Percentiles rank a stretch among this genome's conserved stretches.
phyloP scores from a whole-genome alignment of 2,329 filamentous ascomycete species.

The Neopestalotiopsis sp. region DNA sequence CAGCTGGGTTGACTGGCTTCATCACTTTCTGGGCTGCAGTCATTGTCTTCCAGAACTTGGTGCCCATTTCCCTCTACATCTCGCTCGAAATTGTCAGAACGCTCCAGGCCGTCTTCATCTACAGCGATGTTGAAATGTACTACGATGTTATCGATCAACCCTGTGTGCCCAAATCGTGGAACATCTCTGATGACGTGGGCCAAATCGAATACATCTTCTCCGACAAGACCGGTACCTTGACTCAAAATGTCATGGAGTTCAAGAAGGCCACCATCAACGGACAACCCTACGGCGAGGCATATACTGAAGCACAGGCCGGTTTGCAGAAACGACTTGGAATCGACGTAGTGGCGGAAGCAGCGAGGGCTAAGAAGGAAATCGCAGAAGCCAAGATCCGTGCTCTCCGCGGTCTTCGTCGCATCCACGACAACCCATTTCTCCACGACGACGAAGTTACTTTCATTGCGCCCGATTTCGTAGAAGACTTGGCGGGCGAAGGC shows the following conservation, averaged over 20 bases:
- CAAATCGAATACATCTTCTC: slow-evolving; percentile 99
- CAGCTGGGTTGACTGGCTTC: slow-evolving; percentile 80
- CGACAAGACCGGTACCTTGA: slow-evolving; percentile 89
- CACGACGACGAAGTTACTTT: slow-evolving; percentile 91
- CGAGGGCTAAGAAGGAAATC: slow-evolving; percentile 76
- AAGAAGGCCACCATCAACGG: slow-evolving; percentile 98
- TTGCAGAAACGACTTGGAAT: slow-evolving; percentile 93
- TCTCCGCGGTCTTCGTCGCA: slow-evolving; percentile 71
- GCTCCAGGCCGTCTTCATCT: slow-evolving; percentile 94
- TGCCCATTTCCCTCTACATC: slow-evolving; percentile 97
- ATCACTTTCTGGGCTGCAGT: slow-evolving; percentile 96
- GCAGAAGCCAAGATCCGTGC: slow-evolving; percentile 76
- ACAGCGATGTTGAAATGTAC: slow-evolving; percentile 96
- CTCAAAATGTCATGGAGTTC: slow-evolving; percentile 97
- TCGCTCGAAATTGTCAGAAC: slow-evolving; percentile 95
- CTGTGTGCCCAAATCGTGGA: slow-evolving; percentile 97
- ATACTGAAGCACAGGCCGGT: slow-evolving; percentile 94
- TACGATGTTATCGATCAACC: slow-evolving; percentile 93
- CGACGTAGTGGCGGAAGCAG: slow-evolving; percentile 81
- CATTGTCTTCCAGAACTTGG: slow-evolving; percentile 97
- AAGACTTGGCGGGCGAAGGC: slow-evolving; percentile 71
- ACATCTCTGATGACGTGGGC: slow-evolving; percentile 96
- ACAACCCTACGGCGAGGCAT: slow-evolving; percentile 95
- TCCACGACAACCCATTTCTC: slow-evolving; percentile 90
- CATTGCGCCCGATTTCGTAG: slow-evolving; percentile 85